These are phyloP conservation scores for Quercus lobata DNA, from an alignment of 331 rosid genomes.

Conservation along the genomic window DNA sequence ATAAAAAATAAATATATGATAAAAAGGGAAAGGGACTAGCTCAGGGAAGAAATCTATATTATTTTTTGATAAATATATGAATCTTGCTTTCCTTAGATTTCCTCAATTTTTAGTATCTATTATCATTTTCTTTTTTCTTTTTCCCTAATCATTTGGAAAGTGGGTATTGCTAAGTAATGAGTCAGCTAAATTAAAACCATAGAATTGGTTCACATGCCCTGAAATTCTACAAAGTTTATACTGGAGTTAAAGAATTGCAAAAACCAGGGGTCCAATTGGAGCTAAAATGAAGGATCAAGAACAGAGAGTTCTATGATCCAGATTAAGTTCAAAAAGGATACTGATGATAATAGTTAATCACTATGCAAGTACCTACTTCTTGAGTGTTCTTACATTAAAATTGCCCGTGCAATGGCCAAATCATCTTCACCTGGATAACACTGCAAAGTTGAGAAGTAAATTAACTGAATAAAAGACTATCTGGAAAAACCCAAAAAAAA, in stretches of 20 bases:
- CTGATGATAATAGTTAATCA: background rate
- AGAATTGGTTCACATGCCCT: background rate
- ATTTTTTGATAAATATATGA: background rate
- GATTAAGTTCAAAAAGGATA: background rate
- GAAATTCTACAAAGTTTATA: background rate
- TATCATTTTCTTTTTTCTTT: background rate
- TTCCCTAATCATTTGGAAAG: background rate
- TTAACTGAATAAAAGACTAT: slow-evolving; percentile 24
- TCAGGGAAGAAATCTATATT: background rate
- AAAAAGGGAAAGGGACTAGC: background rate
- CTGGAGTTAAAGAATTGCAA: background rate
- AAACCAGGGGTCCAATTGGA: background rate
- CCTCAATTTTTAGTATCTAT: background rate
- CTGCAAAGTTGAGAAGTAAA: slow-evolving; percentile 49
- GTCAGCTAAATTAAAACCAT: background rate
- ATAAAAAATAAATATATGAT: background rate
- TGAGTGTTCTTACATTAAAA: slow-evolving; percentile 62
- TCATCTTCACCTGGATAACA: slow-evolving; percentile 98
- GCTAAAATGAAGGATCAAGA: background rate
- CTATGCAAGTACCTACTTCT: slow-evolving; percentile 1
- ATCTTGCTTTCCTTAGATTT: background rate
- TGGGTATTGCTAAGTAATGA: background rate
- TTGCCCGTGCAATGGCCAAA: slow-evolving; percentile 80
- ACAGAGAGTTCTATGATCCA: background rate
- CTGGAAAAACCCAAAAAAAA: slow-evolving; percentile 1